Evolutionary conservation across 1,139 yeast species (phyloP), one percentile per base, ranked within the genome.

Genomic region (Kodamaea anthophila): DNA sequence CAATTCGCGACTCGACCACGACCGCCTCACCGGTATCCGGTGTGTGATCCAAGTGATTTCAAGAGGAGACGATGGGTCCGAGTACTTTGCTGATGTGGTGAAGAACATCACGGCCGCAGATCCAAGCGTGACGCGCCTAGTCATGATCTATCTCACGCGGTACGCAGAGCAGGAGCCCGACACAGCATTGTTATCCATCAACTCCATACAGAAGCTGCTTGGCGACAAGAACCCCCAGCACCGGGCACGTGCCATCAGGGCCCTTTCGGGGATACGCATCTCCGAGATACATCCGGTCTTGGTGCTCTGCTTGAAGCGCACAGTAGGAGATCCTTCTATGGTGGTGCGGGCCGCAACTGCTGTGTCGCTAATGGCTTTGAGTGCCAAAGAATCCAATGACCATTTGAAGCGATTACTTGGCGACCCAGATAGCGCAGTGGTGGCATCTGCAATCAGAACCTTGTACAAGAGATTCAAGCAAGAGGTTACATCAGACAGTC

Each of bases 131-230:
- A 74, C 85, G 38, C 77, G 80, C 44, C 65, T 91, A 50, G 96
- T 91, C 4, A 77, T 86, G 53, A 67, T 82, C 1, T 87, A 86
- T 45, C 59, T 91, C 30, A 61, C 79, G 18, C 69, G 84, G 32
- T 88, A 77, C 52, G 94, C 96, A 9, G 94, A 85, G 40, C 60
- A 69, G 29, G 91, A 86, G 43, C 96, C 94, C 4, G 95, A 88
- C 51, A 69, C 86, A 11, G 94, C 97, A 1, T 65, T 93, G 18
- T 63, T 93, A 29, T 78, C 96, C 0, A 83, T 93, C 43, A 93
- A 93, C 55, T 84, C 96, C 0, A 83, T 93, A 28, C 98, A 93
- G 52, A 86, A 84, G 51, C 69, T 85, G 2, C 59, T 91, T 23
- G 66, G 70, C 14, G 95, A 87, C 46, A 74, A 77, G 39, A 72